A percentile compares a stretch with the other conserved stretches of the same genome.
These are phyloP conservation scores for Colletotrichum tofieldiae DNA, from an alignment of 2,329 filamentous ascomycete genomes.

Conservation along the genomic window DNA sequence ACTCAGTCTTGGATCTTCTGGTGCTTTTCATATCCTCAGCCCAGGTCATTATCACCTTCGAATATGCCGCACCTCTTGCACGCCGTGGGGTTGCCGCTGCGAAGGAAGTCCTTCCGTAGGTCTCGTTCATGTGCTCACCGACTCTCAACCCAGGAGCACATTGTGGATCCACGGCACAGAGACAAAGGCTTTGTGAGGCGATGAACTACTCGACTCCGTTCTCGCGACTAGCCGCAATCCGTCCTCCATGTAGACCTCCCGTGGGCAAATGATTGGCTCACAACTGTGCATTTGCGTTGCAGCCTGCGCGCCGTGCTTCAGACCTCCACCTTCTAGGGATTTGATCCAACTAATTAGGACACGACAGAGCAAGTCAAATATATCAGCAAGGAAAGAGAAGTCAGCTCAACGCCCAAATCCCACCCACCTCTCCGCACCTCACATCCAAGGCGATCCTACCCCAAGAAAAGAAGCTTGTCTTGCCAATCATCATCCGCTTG, in stretches of 20 bases:
- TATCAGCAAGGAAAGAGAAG: background rate
- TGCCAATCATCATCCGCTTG: background rate
- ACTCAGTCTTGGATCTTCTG: too few species aligned
- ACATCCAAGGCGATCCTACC: background rate
- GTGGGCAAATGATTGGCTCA: slow-evolving; percentile 25
- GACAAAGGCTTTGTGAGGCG: background rate
- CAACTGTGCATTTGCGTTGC: background rate
- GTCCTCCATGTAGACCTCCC: background rate
- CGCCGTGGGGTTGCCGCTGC: background rate
- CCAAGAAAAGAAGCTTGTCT: slow-evolving; percentile 11
- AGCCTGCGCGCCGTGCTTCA: background rate
- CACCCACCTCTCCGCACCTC: slow-evolving; percentile 4
- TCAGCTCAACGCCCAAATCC: background rate
- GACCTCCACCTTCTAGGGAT: background rate
- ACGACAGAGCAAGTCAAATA: background rate
- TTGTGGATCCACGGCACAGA: background rate
- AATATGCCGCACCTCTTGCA: background rate
- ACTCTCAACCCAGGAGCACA: background rate
- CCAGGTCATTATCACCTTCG: background rate
- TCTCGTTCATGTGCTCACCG: background rate
- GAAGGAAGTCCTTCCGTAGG: background rate
- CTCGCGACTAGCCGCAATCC: background rate
- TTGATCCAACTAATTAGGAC: background rate
- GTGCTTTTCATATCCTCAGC: background rate
- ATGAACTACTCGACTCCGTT: background rate